Evolutionary conservation across 164 flowering plant genomes (phyloP).

Genomic region (Tetracentron sinense): DNA sequence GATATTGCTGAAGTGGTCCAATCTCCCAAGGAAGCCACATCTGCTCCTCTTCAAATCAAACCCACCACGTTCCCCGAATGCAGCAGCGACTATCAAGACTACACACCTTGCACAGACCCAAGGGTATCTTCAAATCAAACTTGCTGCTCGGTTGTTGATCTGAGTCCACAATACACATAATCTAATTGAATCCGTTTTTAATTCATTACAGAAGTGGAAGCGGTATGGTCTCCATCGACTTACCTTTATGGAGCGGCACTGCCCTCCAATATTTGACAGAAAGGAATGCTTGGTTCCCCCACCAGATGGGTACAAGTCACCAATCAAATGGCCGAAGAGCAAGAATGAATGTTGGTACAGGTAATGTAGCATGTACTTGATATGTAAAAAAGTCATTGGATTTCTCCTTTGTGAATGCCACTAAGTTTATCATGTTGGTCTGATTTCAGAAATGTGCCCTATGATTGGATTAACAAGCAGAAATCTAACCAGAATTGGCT

Average conservation of each 20-base stretch:
- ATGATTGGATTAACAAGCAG: constrained; percentile 97
- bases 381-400: neutral
- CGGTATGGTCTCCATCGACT: constrained; percentile 75
- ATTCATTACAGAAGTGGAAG: constrained; percentile 69
- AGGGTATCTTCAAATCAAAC: constrained; percentile 43
- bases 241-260: constrained; percentile 89
- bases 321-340: constrained; percentile 95
- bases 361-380: constrained; percentile 29
- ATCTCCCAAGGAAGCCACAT: constrained; percentile 31
- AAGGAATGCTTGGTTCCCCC: constrained; percentile 92
- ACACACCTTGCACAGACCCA: constrained; percentile 99
- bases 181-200: neutral
- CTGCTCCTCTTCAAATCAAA: constrained; percentile 51
- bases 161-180: neutral
- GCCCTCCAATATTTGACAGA: constrained; percentile 85
- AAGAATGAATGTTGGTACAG: constrained; percentile 93
- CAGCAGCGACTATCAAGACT: constrained; percentile 71
- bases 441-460: constrained; percentile 83
- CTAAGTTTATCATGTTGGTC: constrained; percentile 12
- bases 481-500: constrained; percentile 96
- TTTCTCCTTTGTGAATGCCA: neutral
- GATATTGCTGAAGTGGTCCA: constrained; percentile 27
- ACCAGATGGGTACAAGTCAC: constrained; percentile 86
- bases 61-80: constrained; percentile 62
- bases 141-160: neutral